Evolutionary conservation across 2,329 filamentous ascomycete genomes (phyloP), one percentile per base, ranked within the genome.

Genomic region (Byssochlamys sp.): DNA sequence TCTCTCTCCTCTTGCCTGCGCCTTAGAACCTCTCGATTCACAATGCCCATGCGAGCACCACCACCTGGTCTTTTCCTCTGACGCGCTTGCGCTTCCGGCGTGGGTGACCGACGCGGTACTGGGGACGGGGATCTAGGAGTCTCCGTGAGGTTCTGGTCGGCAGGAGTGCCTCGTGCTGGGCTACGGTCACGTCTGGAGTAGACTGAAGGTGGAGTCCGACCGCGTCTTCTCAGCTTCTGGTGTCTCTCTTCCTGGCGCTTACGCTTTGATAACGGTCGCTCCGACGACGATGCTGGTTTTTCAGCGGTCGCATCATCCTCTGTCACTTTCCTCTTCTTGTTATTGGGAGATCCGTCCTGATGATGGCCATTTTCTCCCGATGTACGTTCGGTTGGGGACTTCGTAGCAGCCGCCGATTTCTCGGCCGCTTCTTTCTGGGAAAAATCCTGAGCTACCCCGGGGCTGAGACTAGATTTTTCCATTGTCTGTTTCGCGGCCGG

Each of bases 1-100:
- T 77, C 75, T 27, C 74, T 69, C 58, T 76, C 75, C 60, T 76
- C 75, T 62, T 73, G 76, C 63, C 70, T 68, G 56, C 69, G 75
- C 55, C 72, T 73, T 54, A 75, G 62, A 24, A 69, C 72, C 61
- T 74, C 73, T 19, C 69, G 66, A 26, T 75, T 70, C 10, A 69
- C 67, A 1, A 70, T 63, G 0, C 72, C 73, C 57, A 75, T 69
- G 4, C 77, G 72, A 5, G 77, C 71, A 35, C 75, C 75, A 52
- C 75, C 76, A 51, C 77, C 77, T 1, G 77, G 77, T 35, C 77
- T 69, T 65, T 78, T 78, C 31, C 75, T 71, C 60, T 73, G 74
- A 52, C 75, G 73, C 14, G 71, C 61, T 33, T 69, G 67, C 31
- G 66, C 66, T 49, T 74, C 71, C 5, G 72, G 67, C 5, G 73